A percentile compares a stretch with the other conserved stretches of the same genome.
Evolutionary conservation across 805 yeast genomes (phyloP).

Genomic region (Yarrowia phangngaensis): DNA sequence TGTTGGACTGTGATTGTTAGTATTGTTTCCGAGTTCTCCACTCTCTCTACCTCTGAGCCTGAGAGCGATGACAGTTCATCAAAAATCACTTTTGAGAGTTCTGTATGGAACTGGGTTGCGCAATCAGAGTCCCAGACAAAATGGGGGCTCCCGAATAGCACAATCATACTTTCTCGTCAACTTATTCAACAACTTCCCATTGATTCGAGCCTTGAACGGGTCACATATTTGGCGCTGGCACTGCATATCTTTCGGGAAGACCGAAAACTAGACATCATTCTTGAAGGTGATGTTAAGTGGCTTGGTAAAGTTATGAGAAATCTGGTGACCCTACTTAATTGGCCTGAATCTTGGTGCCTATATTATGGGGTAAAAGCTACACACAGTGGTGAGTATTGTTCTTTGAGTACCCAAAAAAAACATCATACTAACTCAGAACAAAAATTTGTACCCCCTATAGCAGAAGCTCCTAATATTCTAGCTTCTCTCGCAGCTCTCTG

Average conservation of each 20-base stretch:
- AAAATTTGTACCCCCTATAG: conserved; percentile 6
- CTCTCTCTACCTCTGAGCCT: neutral
- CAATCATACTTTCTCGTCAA: neutral
- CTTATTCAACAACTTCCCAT: neutral
- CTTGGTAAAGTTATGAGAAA: neutral
- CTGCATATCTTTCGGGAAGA: conserved; percentile 21
- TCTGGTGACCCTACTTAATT: neutral
- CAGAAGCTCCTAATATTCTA: conserved; percentile 9
- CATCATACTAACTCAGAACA: conserved; percentile 9
- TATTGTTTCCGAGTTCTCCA: conserved; percentile 11
- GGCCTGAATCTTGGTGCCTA: conserved; percentile 14
- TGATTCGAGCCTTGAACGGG: conserved; percentile 9
- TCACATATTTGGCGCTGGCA: conserved; percentile 10
- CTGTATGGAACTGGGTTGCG: conserved; percentile 16
- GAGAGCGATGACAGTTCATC: neutral
- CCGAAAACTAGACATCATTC: conserved; percentile 4
- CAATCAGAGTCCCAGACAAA: neutral
- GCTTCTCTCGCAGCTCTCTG: conserved; percentile 34
- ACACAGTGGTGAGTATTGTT: conserved; percentile 11
- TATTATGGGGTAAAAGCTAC: conserved; percentile 3
- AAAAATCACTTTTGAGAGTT: conserved; percentile 5
- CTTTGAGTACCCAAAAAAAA: too few relatives aligned
- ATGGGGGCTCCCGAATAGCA: neutral
- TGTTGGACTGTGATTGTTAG: conserved; percentile 5
- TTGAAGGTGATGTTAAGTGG: conserved; percentile 6